Evolutionary conservation across 768 basidiomycete species (phyloP).

Genomic region (Chalciporus pseudorubinellus): DNA sequence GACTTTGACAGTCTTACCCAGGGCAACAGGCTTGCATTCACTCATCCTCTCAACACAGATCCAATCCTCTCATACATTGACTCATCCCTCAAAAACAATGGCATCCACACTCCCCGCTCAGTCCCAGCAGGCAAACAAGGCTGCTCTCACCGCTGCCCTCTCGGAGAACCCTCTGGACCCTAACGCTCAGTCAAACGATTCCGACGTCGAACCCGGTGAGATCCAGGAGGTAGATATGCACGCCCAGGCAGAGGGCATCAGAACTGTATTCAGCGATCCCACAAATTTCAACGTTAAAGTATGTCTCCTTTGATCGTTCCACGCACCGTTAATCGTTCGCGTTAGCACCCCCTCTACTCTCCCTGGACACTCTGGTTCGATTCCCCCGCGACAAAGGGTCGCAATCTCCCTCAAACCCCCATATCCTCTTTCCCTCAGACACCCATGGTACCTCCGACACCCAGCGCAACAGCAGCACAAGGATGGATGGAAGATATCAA

Average conservation of each 20-base stretch:
- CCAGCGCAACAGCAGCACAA: constrained; percentile 68
- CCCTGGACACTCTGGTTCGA: constrained; percentile 99
- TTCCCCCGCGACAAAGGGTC: constrained; percentile 86
- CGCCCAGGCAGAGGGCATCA: constrained; percentile 75
- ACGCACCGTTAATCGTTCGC: constrained; percentile 1
- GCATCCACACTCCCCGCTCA: constrained; percentile 54
- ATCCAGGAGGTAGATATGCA: constrained; percentile 86
- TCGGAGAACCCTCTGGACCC: constrained; percentile 46
- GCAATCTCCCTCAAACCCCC: constrained; percentile 84
- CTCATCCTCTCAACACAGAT: neutral
- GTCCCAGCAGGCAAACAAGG: constrained; percentile 76
- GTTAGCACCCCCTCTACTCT: constrained; percentile 89
- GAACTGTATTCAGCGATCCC: constrained; percentile 92
- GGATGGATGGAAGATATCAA: constrained; percentile 99
- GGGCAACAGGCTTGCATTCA: constrained; percentile 13
- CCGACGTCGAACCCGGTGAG: constrained; percentile 71
- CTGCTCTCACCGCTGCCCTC: constrained; percentile 73
- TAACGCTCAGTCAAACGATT: constrained; percentile 30
- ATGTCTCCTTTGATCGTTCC: constrained; percentile 7
- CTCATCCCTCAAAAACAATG: constrained; percentile 29
- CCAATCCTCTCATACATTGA: constrained; percentile 7
- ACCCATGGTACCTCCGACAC: constrained; percentile 62
- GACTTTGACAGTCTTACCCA: constrained; percentile 14
- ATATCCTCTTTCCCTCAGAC: constrained; percentile 75
- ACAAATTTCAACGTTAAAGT: constrained; percentile 97